These are phyloP conservation scores for Silene latifolia DNA, from an alignment of 148 eudicot species.

Conservation along the genomic window DNA sequence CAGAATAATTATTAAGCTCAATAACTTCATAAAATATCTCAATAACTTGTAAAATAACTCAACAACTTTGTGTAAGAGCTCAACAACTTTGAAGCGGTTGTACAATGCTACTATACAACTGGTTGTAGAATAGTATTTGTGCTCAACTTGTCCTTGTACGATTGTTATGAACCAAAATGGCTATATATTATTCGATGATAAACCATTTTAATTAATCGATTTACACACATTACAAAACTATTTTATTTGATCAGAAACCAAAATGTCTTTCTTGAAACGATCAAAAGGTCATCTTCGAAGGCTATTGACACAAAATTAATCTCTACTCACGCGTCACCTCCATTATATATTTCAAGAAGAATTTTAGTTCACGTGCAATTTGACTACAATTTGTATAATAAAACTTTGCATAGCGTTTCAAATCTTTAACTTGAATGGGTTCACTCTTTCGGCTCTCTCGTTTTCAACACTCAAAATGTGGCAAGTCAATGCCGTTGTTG, in stretches of 20 bases:
- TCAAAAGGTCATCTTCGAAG: not conserved
- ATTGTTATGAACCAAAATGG: too few species aligned
- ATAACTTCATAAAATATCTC: too few species aligned
- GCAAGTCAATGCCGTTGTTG: slow-evolving; percentile 16
- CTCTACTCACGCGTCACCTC: slow-evolving; percentile 10
- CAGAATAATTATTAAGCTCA: too few species aligned
- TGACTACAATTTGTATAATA: slow-evolving; percentile 6
- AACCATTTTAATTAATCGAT: too few species aligned
- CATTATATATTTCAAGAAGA: slow-evolving; percentile 1
- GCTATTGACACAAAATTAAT: slow-evolving; percentile 3
- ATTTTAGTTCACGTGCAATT: slow-evolving; percentile 12
- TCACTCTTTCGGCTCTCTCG: not conserved
- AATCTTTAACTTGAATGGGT: not conserved
- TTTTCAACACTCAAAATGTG: not conserved
- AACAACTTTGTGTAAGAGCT: too few species aligned
- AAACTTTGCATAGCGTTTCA: not conserved
- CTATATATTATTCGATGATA: too few species aligned
- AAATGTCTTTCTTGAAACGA: not conserved
- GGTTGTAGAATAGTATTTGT: too few species aligned
- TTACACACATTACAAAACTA: not conserved
- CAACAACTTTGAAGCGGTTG: too few species aligned
- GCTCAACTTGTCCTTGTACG: too few species aligned
- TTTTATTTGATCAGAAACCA: not conserved
- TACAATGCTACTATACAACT: too few species aligned
- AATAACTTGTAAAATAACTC: too few species aligned